These are phyloP conservation scores for Phytophthora brassicae DNA, from an alignment of 352 stramenopile species.

Conservation along the genomic window DNA sequence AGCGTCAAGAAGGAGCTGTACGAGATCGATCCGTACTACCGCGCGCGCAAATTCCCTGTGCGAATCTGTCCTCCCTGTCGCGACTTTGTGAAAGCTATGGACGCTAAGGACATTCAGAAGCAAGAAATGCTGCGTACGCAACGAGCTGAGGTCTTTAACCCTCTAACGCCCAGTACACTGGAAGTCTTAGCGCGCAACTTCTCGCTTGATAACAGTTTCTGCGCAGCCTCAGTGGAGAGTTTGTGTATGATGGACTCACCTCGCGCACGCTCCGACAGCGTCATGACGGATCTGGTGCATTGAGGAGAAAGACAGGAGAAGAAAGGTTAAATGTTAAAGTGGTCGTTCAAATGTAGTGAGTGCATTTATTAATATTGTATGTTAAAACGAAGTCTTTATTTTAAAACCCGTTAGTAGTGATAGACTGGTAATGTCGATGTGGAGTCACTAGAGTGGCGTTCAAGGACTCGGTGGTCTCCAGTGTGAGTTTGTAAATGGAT, in stretches of 20 bases:
- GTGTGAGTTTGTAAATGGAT: slow-evolving; percentile 48
- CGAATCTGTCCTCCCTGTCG: slow-evolving; percentile 30
- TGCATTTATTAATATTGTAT: too few species aligned
- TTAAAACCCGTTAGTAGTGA: too few species aligned
- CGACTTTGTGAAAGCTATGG: slow-evolving; percentile 30
- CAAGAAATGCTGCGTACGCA: slow-evolving; percentile 30
- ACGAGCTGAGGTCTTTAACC: slow-evolving; percentile 19
- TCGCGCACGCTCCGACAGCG: slow-evolving; percentile 25
- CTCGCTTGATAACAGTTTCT: slow-evolving; percentile 39
- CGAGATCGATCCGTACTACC: slow-evolving; percentile 32
- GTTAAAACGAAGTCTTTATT: too few species aligned
- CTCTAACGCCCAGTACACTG: slow-evolving; percentile 31
- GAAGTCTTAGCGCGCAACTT: slow-evolving; percentile 31
- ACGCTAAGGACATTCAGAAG: slow-evolving; percentile 32
- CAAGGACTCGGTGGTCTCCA: slow-evolving; percentile 33
- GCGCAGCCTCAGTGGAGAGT: slow-evolving; percentile 30
- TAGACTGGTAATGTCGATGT: not conserved
- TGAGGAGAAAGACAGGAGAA: slow-evolving; percentile 7
- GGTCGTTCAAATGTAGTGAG: slow-evolving; percentile 1
- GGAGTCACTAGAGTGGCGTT: slow-evolving; percentile 16
- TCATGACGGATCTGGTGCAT: slow-evolving; percentile 32
- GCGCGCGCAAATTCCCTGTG: slow-evolving; percentile 27
- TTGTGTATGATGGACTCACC: slow-evolving; percentile 32
- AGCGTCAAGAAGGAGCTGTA: slow-evolving; percentile 25
- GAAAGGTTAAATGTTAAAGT: too few species aligned